A percentile compares a stretch with the other conserved stretches of the same genome.
Evolutionary conservation across 805 yeast genomes (phyloP).

Genomic region (Kuraishia hungarica): DNA sequence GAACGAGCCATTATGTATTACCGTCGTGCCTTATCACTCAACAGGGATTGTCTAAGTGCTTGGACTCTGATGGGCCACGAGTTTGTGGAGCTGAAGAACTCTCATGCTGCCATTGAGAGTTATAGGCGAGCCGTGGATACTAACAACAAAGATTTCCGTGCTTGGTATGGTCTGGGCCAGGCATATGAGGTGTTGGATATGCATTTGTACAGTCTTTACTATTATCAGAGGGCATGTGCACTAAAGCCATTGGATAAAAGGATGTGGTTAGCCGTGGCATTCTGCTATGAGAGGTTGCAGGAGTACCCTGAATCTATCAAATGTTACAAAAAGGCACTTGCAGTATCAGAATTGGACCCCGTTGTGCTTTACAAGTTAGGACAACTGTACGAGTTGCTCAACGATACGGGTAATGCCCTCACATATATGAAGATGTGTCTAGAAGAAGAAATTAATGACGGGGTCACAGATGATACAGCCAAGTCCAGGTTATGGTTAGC

Average conservation of each 20-base stretch:
- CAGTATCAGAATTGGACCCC: conserved; percentile 43
- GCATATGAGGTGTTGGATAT: conserved; percentile 95
- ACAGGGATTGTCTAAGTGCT: conserved; percentile 75
- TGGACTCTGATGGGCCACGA: conserved; percentile 99
- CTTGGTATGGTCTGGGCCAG: conserved; percentile 98
- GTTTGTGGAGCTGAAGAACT: conserved; percentile 89
- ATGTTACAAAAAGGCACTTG: conserved; percentile 72
- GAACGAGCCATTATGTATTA: conserved; percentile 92
- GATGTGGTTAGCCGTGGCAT: conserved; percentile 95
- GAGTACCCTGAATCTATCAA: conserved; percentile 67
- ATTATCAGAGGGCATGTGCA: conserved; percentile 85
- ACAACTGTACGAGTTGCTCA: conserved; percentile 46
- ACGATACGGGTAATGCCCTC: conserved; percentile 44
- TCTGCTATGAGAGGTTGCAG: conserved; percentile 75
- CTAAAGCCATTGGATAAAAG: conserved; percentile 83
- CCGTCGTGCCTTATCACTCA: conserved; percentile 77
- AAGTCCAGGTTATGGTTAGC: conserved; percentile 88
- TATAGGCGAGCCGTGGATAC: conserved; percentile 91
- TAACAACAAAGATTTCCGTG: conserved; percentile 81
- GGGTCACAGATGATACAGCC: conserved; percentile 62
- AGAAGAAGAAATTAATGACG: conserved; percentile 57
- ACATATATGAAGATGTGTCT: conserved; percentile 60
- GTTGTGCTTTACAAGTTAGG: conserved; percentile 61
- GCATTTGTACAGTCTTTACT: conserved; percentile 87
- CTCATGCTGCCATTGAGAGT: conserved; percentile 96